These are phyloP conservation scores for Tricholoma furcatifolium DNA, from an alignment of 768 basidiomycete genomes.

Conservation along the genomic window DNA sequence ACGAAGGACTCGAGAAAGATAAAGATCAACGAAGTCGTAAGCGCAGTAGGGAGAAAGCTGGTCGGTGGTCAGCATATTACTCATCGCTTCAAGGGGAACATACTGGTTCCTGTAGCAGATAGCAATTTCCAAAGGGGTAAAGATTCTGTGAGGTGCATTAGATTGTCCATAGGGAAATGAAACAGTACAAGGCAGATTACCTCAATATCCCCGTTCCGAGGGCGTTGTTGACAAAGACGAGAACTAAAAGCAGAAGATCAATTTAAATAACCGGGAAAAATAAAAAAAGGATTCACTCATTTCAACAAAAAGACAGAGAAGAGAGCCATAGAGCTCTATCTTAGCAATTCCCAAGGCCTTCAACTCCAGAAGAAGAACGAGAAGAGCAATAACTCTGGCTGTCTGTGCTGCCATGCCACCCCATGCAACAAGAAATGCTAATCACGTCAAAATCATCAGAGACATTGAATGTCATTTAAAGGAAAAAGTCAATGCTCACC, in stretches of 20 bases:
- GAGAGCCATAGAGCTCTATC: slow-evolving; percentile 8
- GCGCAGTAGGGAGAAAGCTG: slow-evolving; percentile 15
- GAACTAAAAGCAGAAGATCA: slow-evolving; percentile 2
- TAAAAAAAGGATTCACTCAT: slow-evolving; percentile 6
- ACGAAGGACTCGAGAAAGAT: slow-evolving; percentile 7
- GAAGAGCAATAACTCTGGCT: slow-evolving; percentile 9
- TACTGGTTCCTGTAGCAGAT: slow-evolving; percentile 17
- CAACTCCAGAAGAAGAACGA: slow-evolving; percentile 13
- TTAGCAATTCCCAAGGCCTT: slow-evolving; percentile 9
- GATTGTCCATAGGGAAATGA: not conserved
- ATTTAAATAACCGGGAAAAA: not conserved
- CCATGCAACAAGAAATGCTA: slow-evolving; percentile 17
- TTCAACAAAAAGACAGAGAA: slow-evolving; percentile 4
- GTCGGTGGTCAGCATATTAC: not conserved
- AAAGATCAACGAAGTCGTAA: slow-evolving; percentile 11
- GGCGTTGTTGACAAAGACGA: slow-evolving; percentile 14
- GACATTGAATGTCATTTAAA: not conserved
- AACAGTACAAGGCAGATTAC: not conserved
- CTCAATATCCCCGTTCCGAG: slow-evolving; percentile 11
- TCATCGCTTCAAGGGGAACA: not conserved
- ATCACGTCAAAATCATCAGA: not conserved
- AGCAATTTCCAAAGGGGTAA: not conserved
- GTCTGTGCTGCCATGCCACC: slow-evolving; percentile 18
- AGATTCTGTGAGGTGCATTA: not conserved
- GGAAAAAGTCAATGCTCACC: not conserved